Base-by-base conservation (phyloP, 345 rosid genomes). In the Citrus cavaleriei region DNA sequence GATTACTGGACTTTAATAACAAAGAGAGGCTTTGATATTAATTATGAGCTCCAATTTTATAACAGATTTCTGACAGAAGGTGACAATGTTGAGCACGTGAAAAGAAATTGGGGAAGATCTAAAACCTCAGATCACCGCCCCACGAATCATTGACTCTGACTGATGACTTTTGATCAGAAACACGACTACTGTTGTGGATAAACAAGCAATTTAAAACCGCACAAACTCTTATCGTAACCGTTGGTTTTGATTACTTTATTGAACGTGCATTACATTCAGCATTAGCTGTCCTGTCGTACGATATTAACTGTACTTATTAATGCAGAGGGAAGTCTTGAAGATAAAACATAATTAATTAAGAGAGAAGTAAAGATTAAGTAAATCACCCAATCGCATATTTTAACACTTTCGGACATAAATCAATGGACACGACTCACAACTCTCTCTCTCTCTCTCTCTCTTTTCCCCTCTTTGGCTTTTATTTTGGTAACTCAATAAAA, bases 331-430 rank as follows among this genome's bases (percentile, higher is more conserved):
- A 2, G 10, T 40, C n/a, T 24, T 46, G 34, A 21, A 68, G 24
- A 21, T 25, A 42, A 25, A 46, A 25, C 72, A 40, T n/a, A 38
- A n/a, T 40, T 69, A 35, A 25, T 40, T 69, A 35, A 54, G 58
- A 54, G 7, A 66, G 18, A 46, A 77, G 71, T 73, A 74, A 46
- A 21, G 67, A 35, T 10, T n/a, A 38, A 75, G 70, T 24, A 63
- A 34, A 27, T 64, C 61, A 81, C 77, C 78, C 12, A 72, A 69
- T 63, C 30, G 6, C 62, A 63, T 62, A 27, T 24, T 59, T n/a
- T 37, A 49, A 16, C n/a, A 35, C 10, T 30, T 37, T 79, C 38
- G 10, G 16, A 37, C 7, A 65, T 57, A 28, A 61, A 42, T 68
- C 9, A 59, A 38, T 46, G 9, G 7, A 3, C 30, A 7, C 13